Evolutionary conservation across 805 yeast species (phyloP).

Genomic region (Pichia occidentalis): DNA sequence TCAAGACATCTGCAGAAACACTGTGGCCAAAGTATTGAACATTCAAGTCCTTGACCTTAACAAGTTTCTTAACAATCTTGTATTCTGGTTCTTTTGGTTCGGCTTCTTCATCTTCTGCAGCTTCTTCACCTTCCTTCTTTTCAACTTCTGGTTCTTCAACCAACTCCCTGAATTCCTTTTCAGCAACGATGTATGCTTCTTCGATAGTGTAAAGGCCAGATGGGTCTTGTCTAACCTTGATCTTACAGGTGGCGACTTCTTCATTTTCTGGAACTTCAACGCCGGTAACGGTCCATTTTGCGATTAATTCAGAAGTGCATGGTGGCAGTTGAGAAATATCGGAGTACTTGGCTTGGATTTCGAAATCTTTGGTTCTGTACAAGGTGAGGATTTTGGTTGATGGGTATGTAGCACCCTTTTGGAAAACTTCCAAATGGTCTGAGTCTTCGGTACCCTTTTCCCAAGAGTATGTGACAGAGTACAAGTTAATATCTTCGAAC

Average conservation of each 20-base stretch:
- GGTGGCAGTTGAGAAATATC: conserved; percentile 64
- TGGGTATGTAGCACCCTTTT: conserved; percentile 88
- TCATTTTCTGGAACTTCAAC: conserved; percentile 76
- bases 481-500: conserved; percentile 89
- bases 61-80: conserved; percentile 86
- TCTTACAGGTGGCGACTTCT: conserved; percentile 72
- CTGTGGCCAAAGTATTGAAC: conserved; percentile 59
- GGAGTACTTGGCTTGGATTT: conserved; percentile 80
- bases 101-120: conserved; percentile 29
- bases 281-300: conserved; percentile 83
- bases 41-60: conserved; percentile 76
- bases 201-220: conserved; percentile 92
- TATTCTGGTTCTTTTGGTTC: conserved; percentile 74
- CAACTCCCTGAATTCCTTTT: conserved; percentile 81
- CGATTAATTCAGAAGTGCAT: conserved; percentile 60
- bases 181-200: conserved; percentile 92
- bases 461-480: conserved; percentile 94
- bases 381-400: conserved; percentile 91
- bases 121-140: conserved; percentile 26
- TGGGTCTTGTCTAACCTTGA: conserved; percentile 95
- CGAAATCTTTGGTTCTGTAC: conserved; percentile 85
- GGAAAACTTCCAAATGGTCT: conserved; percentile 93
- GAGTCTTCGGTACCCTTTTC: conserved; percentile 89
- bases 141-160: conserved; percentile 53
- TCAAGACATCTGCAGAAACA: conserved; percentile 48